Conservation (phyloP, 805 yeast genomes). For the Metschnikowia gelsemii region DNA sequence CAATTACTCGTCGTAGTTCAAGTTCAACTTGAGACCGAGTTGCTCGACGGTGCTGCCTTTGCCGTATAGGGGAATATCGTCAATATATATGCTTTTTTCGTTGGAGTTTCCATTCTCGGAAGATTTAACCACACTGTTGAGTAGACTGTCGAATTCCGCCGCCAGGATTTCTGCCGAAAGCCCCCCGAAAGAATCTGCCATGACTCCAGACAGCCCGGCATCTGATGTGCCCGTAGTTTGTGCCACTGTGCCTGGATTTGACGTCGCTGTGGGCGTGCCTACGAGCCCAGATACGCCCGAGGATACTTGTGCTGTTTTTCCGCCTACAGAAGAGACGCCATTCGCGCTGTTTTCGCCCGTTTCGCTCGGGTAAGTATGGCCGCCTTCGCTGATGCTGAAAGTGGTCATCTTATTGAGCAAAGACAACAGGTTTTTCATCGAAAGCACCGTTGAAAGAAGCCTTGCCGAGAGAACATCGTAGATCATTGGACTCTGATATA, state of each 20-base stretch:
- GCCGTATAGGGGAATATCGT: constrained; percentile 41
- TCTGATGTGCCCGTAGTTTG: constrained; percentile 16
- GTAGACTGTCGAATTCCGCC: constrained; percentile 32
- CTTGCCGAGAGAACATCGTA: constrained; percentile 73
- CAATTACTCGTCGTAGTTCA: constrained; percentile 18
- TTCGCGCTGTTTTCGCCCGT: constrained; percentile 6
- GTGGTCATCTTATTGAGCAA: constrained; percentile 33
- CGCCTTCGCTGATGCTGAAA: constrained; percentile 36
- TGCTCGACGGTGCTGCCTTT: constrained; percentile 40
- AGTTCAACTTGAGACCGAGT: constrained; percentile 32
- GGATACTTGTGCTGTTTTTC: constrained; percentile 1
- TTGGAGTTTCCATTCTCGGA: constrained; percentile 15
- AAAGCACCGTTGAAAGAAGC: constrained; percentile 33
- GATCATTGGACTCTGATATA: constrained; percentile 84
- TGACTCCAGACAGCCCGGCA: constrained; percentile 12
- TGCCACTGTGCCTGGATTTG: constrained; percentile 21
- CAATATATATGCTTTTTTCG: constrained; percentile 31
- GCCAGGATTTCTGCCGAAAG: constrained; percentile 21
- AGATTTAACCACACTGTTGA: constrained; percentile 27
- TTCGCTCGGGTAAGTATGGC: constrained; percentile 28
- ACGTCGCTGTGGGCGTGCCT: constrained; percentile 17
- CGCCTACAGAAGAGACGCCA: constrained; percentile 5
- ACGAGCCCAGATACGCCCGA: constrained; percentile 11
- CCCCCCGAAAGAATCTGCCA: constrained; percentile 20
- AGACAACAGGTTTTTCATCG: constrained; percentile 36